Base-by-base conservation (phyloP, 257 asterid genomes). In the Galeopsis tetrahit region DNA sequence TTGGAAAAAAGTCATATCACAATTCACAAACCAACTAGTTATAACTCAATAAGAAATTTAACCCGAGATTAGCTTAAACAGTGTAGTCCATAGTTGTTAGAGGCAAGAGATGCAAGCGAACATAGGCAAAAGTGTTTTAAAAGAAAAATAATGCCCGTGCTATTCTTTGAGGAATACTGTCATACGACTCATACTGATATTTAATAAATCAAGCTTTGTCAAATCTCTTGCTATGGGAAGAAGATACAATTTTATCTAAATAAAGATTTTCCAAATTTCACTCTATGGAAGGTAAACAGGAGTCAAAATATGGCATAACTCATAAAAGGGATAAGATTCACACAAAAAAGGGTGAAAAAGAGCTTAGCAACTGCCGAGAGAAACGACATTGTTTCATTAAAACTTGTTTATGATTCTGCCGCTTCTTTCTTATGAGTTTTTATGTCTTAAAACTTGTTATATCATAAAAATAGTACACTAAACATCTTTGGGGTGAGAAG, bases 1-100 rank as follows among this genome's bases (percentile, higher is more conserved):
- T 13, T 15, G 2, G 31, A 34, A 31, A 68, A 36, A 60, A 44
- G 2, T n/a, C 11, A 6, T 10, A 62, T 15, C 53, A 28, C 10
- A 10, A n/a, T 8, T 46, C 53, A 3, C 7, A 49, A 39, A 15
- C 13, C 7, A 55, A 56, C 68, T 43, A 33, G 36, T 52, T 63
- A 46, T 40, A 58, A 51, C 75, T 9, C 36, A 3, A 65, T 31
- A 70, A 40, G 14, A 66, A 53, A 40, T 28, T 67, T 53, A 49
- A 42, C 4, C 34, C 74, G 33, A 44, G 21, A 39, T 31, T 17
- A 75, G 43, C 74, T 63, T 38, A 75, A 36, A 59, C 60, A 28
- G 17, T 5, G 13, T 11, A 10, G 8, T 44, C n/a, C 51, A 44
- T 44, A 44, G 14, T 44, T 44, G 51, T 10, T 44, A 10, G 51